Conservation (phyloP, 2,329 filamentous ascomycete species). For the Hymenoscyphus fructigenus region DNA sequence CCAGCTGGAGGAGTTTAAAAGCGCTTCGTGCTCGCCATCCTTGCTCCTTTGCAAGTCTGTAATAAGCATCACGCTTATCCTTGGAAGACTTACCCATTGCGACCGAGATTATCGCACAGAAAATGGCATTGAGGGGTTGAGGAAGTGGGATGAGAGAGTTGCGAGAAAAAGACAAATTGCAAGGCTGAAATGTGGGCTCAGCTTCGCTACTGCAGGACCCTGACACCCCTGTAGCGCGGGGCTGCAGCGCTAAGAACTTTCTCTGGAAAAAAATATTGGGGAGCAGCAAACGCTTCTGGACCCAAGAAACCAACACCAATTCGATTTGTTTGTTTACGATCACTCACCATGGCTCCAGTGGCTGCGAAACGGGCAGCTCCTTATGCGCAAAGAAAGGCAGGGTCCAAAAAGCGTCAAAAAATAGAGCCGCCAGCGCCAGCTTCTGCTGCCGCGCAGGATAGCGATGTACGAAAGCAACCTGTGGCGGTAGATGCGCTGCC, state of each 20-base stretch:
- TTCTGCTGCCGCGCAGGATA: conserved; percentile 11
- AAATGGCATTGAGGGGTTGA: background rate
- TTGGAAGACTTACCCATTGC: conserved; percentile 97
- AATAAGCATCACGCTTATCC: conserved; percentile 97
- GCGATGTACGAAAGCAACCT: conserved; percentile 36
- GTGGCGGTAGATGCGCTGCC: conserved; percentile 50
- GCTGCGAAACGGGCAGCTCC: conserved; percentile 33
- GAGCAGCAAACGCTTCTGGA: background rate
- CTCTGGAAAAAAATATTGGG: conserved; percentile 11
- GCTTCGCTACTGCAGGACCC: background rate
- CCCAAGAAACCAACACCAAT: background rate
- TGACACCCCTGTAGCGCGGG: conserved; percentile 15
- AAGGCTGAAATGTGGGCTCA: background rate
- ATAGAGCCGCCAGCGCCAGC: conserved; percentile 24
- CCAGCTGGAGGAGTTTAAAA: conserved; percentile 94
- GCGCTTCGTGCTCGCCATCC: conserved; percentile 96
- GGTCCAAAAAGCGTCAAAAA: conserved; percentile 37
- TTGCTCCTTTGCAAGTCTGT: conserved; percentile 96
- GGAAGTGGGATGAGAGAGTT: background rate
- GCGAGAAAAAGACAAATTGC: background rate
- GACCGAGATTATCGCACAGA: background rate
- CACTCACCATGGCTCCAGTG: conserved; percentile 30
- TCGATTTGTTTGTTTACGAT: background rate
- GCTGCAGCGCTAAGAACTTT: conserved; percentile 14
- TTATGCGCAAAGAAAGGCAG: conserved; percentile 24